Evolutionary conservation across 371 early-diverging fungal genomes (phyloP), one percentile per base, ranked within the genome.

Genomic region (Circinella umbellata): DNA sequence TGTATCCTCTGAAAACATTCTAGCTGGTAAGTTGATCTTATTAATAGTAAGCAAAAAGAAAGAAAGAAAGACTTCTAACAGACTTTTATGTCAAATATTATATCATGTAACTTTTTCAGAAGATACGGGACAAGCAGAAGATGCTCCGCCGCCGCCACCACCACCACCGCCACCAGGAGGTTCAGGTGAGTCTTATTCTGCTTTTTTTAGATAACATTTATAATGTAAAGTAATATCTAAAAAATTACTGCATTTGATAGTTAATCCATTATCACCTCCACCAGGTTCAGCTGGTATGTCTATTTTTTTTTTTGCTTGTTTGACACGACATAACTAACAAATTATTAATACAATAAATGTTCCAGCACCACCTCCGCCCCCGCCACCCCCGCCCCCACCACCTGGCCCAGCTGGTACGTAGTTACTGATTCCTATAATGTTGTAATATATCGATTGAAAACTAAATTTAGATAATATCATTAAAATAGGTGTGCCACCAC

Each of bases 291-390:
- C 74, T 35, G 72, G 64, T 14, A 61, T 61, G 9, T 38, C 51
- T 38, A 63, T 57, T 57, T n/a, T n/a, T 14, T n/a, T 57, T n/a
- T 20, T 57, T 9, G n/a, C 57, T n/a, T 57, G 10, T 10, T 57
- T n/a, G 20, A 27, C 27, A 27, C 27, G 27, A 27, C 27, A 27
- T 27, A 27, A 2, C n/a, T n/a, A 57, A 57, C 37, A 61, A 13
- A 39, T 3, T 39, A 17, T n/a, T 13, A 4, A 18, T 13, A 62
- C 67, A 6, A 27, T 36, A 37, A 37, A n/a, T 9, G 42, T 13
- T 0, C 47, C 66, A 34, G 69, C 73, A 4, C 76, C 74, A 60
- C 69, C 74, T 1, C 74, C 75, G 17, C 76, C 76, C 15, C 76
- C 76, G 55, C 73, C 73, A 4, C 63, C 63, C 5, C 63, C 63